Evolutionary conservation across 2,329 filamentous ascomycete genomes (phyloP), one percentile per base, ranked within the genome.

Genomic region (Arthrobotrys sphaeroides): DNA sequence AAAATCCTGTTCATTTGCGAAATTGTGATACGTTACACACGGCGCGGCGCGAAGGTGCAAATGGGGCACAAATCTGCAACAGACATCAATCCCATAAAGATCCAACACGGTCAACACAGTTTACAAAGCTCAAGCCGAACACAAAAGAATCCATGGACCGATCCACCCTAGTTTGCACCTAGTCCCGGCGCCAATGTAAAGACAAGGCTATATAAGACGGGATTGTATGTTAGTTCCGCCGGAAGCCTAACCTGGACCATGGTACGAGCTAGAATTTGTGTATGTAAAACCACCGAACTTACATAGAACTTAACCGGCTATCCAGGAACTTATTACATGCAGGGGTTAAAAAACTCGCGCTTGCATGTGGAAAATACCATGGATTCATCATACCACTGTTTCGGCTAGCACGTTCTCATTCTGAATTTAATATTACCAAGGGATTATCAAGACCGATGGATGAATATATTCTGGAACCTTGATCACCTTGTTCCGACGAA

Each of bases 311-410:
- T 45, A n/a, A 43, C 13, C 47, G 47, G 62, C 24, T 38, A 42
- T 42, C 26, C 62, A 74, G 69, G 69, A 55, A 74, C 61, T 9
- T 10, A 64, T 61, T 36, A 31, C n/a, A n/a, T n/a, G n/a, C 69
- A 66, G 43, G 57, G 61, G 42, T 61, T 45, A 47, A n/a, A n/a
- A n/a, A n/a, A 55, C 36, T 57, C 33, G 62, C 69, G 26, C 38
- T 45, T 61, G 69, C 55, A 62, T n/a, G n/a, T n/a, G 51, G 36
- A 16, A 18, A 55, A 45, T 38, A 45, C 60, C 68, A 60, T 47
- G 26, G 59, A 36, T 51, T 18, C 10, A 26, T 47, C 38, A 36
- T n/a, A 20, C 38, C 24, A 42, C 7, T 2, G 59, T 24, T 47
- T 43, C 40, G 43, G 40, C 26, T 36, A 47, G 4, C 40, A 47